These are phyloP conservation scores for Perkinsus chesapeaki DNA, from an alignment of 169 alveolate species.

Conservation along the genomic window DNA sequence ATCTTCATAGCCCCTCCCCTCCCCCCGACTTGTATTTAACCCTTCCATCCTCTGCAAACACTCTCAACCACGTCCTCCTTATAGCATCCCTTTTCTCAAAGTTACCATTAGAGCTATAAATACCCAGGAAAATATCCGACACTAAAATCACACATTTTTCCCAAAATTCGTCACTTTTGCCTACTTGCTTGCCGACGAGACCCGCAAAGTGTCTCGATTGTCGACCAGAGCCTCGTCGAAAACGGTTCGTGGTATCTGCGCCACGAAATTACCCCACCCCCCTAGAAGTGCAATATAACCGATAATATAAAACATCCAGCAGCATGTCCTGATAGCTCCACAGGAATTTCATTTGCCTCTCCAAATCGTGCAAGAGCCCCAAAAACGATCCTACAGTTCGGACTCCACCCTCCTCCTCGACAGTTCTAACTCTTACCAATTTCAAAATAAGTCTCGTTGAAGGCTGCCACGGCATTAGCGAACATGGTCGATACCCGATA, in stretches of 20 bases:
- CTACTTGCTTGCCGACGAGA: too few species aligned
- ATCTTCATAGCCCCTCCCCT: background rate
- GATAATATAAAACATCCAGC: background rate
- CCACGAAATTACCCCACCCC: too few species aligned
- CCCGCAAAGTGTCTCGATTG: background rate
- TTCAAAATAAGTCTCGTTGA: background rate
- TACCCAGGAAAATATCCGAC: background rate
- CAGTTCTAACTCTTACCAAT: background rate
- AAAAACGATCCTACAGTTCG: background rate
- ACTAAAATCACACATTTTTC: too few species aligned
- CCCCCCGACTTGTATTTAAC: background rate
- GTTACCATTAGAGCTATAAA: background rate
- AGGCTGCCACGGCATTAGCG: background rate
- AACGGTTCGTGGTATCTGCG: background rate
- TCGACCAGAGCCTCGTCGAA: background rate
- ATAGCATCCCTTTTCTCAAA: background rate
- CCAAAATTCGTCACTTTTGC: too few species aligned
- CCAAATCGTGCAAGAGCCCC: background rate
- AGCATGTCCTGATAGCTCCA: conserved; percentile 11
- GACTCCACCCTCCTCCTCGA: background rate
- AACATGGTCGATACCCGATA: background rate
- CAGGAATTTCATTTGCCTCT: background rate
- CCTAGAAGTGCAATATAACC: too few species aligned
- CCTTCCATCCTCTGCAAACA: background rate
- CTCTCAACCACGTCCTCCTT: background rate